These are phyloP conservation scores for Pseudogymnoascus sp. DNA, from an alignment of 2,329 filamentous ascomycete species.

Conservation along the genomic window DNA sequence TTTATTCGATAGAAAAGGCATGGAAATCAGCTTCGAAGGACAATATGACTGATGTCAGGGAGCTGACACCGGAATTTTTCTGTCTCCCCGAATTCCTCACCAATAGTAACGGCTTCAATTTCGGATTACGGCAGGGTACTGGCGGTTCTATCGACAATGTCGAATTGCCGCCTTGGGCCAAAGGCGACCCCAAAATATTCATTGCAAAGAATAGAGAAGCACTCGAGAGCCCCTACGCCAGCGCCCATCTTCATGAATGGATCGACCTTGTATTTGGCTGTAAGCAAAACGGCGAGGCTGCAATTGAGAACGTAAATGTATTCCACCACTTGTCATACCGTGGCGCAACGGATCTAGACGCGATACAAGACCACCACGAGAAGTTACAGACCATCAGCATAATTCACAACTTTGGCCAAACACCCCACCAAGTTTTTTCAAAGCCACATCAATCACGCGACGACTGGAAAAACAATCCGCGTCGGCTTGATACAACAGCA, in stretches of 20 bases:
- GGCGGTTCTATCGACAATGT: conserved; percentile 78
- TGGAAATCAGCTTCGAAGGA: conserved; percentile 86
- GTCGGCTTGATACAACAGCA: conserved; percentile 69
- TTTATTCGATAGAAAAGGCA: conserved; percentile 84
- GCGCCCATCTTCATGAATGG: conserved; percentile 83
- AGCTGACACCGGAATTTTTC: conserved; percentile 95
- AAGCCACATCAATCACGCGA: conserved; percentile 74
- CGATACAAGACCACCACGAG: conserved; percentile 82
- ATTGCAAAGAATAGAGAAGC: conserved; percentile 94
- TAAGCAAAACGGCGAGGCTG: conserved; percentile 89
- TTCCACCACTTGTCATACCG: conserved; percentile 95
- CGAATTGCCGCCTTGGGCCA: conserved; percentile 88
- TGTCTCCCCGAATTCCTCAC: conserved; percentile 89
- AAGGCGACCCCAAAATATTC: conserved; percentile 91
- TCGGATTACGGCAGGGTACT: conserved; percentile 77
- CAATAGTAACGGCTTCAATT: conserved; percentile 93
- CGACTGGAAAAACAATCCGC: conserved; percentile 54
- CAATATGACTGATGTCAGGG: conserved; percentile 90
- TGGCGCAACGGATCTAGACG: conserved; percentile 85
- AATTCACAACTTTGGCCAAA: conserved; percentile 98
- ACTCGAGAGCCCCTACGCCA: conserved; percentile 87
- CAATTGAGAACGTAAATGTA: conserved; percentile 85
- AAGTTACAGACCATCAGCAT: conserved; percentile 85
- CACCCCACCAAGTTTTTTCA: conserved; percentile 87
- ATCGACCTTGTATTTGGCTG: conserved; percentile 92